Conservation (phyloP, 805 yeast genomes). For the Ogataea zsoltii region DNA sequence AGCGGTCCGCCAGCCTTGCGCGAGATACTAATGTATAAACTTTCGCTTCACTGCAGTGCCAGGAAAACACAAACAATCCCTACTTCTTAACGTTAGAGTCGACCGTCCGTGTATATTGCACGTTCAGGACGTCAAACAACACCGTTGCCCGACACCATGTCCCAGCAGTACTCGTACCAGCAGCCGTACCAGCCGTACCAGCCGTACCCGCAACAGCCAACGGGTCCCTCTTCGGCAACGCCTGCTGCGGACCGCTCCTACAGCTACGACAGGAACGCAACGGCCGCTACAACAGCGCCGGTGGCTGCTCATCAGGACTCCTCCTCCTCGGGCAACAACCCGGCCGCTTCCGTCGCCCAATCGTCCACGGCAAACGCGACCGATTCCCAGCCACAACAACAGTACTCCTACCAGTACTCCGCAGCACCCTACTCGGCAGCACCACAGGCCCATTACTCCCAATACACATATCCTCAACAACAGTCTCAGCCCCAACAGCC, state of each 20-base stretch:
- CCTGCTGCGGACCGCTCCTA: constrained; percentile 2
- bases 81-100: too few species aligned
- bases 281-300: neutral
- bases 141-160: neutral
- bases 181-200: constrained; percentile 8
- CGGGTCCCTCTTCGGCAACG: neutral
- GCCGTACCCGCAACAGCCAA: constrained; percentile 2
- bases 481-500: constrained; percentile 16
- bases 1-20: too few species aligned
- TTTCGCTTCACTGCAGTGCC: too few species aligned
- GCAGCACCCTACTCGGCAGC: constrained; percentile 11
- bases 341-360: neutral
- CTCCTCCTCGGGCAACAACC: too few species aligned
- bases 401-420: constrained; percentile 15
- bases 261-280: constrained; percentile 3
- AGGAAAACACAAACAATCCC: too few species aligned
- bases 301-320: neutral
- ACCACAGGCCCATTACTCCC: constrained; percentile 21
- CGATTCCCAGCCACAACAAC: constrained; percentile 5
- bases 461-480: constrained; percentile 19
- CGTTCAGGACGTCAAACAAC: neutral
- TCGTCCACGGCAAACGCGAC: constrained; percentile 2
- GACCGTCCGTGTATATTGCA: too few species aligned
- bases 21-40: too few species aligned
- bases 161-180: constrained; percentile 15